These are phyloP conservation scores for Colletotrichum trifolii DNA, from an alignment of 2,329 filamentous ascomycete genomes.

Conservation along the genomic window DNA sequence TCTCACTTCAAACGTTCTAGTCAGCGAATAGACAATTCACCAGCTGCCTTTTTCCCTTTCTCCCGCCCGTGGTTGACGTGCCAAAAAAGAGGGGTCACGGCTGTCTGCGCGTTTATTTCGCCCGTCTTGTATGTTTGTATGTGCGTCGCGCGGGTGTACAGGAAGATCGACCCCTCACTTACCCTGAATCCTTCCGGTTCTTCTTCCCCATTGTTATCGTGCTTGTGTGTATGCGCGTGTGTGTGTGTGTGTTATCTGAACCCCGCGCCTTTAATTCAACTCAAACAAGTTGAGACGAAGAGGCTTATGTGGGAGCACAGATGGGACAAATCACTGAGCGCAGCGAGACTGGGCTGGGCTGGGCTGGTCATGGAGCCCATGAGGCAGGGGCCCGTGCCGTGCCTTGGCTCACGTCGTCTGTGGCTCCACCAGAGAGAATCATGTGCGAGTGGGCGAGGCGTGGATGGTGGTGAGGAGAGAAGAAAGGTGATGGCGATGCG, in stretches of 20 bases:
- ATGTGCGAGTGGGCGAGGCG: too few relatives aligned
- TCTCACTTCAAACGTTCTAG: too few relatives aligned
- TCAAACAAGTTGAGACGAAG: conserved; percentile 36
- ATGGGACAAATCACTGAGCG: conserved; percentile 15
- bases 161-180: too few relatives aligned
- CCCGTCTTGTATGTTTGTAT: not conserved
- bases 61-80: not conserved
- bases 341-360: not conserved
- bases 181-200: too few relatives aligned
- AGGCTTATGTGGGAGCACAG: conserved; percentile 34
- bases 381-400: conserved; percentile 30
- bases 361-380: conserved; percentile 14
- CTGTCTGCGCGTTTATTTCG: not conserved
- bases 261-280: conserved; percentile 31
- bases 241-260: conserved; percentile 20
- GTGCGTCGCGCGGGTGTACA: not conserved
- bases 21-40: not conserved
- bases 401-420: not conserved
- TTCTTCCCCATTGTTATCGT: too few relatives aligned
- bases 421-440: too few relatives aligned
- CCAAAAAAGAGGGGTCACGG: not conserved
- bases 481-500: too few relatives aligned
- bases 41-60: too few relatives aligned
- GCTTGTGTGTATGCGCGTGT: not conserved
- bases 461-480: too few relatives aligned